phyloP scores from a whole-genome alignment of 495 filamentous ascomycete genomes.

The Penicillium coprophilum region DNA sequence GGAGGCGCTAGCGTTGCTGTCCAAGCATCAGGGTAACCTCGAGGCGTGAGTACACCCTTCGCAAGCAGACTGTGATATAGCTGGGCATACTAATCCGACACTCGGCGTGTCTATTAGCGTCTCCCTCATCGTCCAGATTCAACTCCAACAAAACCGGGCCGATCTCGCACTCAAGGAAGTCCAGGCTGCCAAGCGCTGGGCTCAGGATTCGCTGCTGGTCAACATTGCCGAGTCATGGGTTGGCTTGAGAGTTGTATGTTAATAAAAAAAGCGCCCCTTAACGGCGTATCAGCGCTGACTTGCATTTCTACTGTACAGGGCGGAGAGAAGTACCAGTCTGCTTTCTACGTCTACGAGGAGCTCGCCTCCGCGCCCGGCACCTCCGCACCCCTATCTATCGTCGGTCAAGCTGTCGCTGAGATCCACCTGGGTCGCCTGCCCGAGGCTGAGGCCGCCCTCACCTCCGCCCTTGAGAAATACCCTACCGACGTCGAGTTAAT shows the following conservation, averaged over 20 bases:
- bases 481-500: slow-evolving; percentile 68
- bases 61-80: neutral
- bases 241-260: slow-evolving; percentile 79
- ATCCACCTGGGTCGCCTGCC: slow-evolving; percentile 85
- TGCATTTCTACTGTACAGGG: slow-evolving; percentile 53
- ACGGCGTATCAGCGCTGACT: slow-evolving; percentile 3
- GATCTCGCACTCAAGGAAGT: slow-evolving; percentile 92
- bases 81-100: slow-evolving; percentile 9
- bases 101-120: slow-evolving; percentile 42
- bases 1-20: slow-evolving; percentile 75
- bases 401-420: slow-evolving; percentile 89
- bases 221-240: slow-evolving; percentile 97
- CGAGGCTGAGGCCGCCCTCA: slow-evolving; percentile 83
- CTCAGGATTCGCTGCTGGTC: slow-evolving; percentile 89
- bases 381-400: slow-evolving; percentile 59
- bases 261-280: neutral
- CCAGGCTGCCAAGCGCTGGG: slow-evolving; percentile 85
- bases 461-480: slow-evolving; percentile 74
- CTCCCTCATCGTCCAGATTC: slow-evolving; percentile 82
- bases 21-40: slow-evolving; percentile 76
- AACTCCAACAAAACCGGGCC: slow-evolving; percentile 83
- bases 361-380: slow-evolving; percentile 81
- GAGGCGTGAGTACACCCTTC: slow-evolving; percentile 65
- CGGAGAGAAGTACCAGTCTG: slow-evolving; percentile 92
- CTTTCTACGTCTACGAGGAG: slow-evolving; percentile 98